Evolutionary conservation across 208 protist species (phyloP).

Genomic region (Strigomonas culicis): DNA sequence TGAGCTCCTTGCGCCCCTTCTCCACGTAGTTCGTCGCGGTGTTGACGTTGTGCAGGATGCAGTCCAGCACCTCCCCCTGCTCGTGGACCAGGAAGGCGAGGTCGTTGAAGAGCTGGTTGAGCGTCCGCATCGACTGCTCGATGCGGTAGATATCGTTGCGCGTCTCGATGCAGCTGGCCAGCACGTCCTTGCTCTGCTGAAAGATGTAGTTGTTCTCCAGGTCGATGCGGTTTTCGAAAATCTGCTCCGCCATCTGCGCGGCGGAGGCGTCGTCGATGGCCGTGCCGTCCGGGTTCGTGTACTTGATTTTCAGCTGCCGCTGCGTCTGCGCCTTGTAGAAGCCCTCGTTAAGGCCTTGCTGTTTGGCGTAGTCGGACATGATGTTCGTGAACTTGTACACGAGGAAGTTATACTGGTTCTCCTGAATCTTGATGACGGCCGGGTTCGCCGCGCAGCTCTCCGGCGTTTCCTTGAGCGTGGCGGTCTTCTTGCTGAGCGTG

Average conservation of each 20-base stretch:
- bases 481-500: constrained; percentile 55
- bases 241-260: constrained; percentile 64
- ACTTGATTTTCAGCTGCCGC: constrained; percentile 91
- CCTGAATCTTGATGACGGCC: constrained; percentile 80
- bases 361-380: constrained; percentile 67
- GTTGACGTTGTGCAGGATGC: constrained; percentile 78
- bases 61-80: constrained; percentile 84
- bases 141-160: constrained; percentile 89
- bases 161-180: constrained; percentile 82
- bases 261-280: constrained; percentile 72
- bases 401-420: constrained; percentile 80
- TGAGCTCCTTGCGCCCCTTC: constrained; percentile 53
- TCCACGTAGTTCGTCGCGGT: constrained; percentile 55
- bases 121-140: constrained; percentile 80
- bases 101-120: constrained; percentile 89
- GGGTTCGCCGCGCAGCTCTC: constrained; percentile 57
- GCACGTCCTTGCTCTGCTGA: constrained; percentile 84
- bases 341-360: constrained; percentile 53
- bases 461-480: constrained; percentile 56
- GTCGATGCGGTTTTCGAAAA: constrained; percentile 66
- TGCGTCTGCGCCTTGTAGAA: constrained; percentile 75
- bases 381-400: constrained; percentile 30
- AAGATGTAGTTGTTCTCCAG: constrained; percentile 69
- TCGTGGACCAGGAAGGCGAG: constrained; percentile 86
- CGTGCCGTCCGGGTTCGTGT: constrained; percentile 73